Conservation (phyloP, 768 basidiomycete genomes). For the Boletus huronensis region DNA sequence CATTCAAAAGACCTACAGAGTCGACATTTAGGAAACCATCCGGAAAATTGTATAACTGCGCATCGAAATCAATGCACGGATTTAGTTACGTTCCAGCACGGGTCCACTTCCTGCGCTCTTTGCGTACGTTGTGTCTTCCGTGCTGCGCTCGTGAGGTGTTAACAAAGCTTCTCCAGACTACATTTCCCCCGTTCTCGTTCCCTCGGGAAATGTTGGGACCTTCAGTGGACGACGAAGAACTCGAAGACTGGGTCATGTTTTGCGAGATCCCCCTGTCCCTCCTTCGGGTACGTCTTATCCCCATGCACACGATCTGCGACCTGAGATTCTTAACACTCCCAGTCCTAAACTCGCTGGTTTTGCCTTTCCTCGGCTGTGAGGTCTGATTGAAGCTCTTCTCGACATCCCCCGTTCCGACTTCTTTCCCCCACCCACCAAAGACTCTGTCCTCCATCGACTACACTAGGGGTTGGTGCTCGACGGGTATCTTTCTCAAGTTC, state of each 20-base stretch:
- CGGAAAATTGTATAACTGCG: not conserved
- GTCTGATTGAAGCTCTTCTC: not conserved
- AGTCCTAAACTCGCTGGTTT: not conserved
- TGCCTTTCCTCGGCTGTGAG: constrained; percentile 5
- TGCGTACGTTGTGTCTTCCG: not conserved
- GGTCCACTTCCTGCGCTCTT: not conserved
- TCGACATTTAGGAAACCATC: not conserved
- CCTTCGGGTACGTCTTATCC: not conserved
- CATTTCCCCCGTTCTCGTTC: not conserved
- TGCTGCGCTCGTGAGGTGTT: not conserved
- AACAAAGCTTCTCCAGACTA: not conserved
- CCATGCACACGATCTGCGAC: not conserved
- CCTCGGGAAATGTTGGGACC: not conserved
- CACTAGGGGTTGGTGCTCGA: not conserved
- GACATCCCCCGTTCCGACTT: not conserved
- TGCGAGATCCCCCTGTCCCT: not conserved
- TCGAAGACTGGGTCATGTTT: not conserved
- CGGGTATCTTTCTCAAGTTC: not conserved
- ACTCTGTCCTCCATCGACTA: not conserved
- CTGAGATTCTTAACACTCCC: not conserved
- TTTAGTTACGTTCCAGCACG: not conserved
- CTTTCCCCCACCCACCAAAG: not conserved
- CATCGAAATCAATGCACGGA: not conserved
- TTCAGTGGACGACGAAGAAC: not conserved
- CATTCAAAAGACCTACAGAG: not conserved